phyloP scores from a whole-genome alignment of 1,284 basidiomycete species.

The Pascua sp. region DNA sequence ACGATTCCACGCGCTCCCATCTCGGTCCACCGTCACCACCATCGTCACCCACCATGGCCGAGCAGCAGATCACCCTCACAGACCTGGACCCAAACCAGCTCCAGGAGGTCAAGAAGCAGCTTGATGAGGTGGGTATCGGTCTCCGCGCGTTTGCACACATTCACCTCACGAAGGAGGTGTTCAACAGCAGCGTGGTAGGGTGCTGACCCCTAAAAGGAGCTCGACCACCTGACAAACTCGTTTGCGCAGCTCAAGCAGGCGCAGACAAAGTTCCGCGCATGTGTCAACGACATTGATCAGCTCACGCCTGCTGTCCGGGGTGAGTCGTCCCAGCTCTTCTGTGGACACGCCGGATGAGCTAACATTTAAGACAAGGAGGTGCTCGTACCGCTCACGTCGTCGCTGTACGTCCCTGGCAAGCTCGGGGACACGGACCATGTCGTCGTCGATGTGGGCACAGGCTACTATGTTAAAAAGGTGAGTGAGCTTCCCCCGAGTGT shows the following conservation, averaged over 20 bases:
- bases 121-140: constrained; percentile 67
- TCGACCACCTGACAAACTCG: constrained; percentile 85
- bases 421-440: constrained; percentile 79
- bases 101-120: constrained; percentile 76
- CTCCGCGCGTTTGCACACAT: not conserved
- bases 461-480: constrained; percentile 94
- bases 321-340: constrained; percentile 41
- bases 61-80: constrained; percentile 69
- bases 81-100: constrained; percentile 80
- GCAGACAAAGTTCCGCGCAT: constrained; percentile 85
- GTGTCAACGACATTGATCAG: constrained; percentile 74
- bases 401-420: constrained; percentile 90
- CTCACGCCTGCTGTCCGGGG: constrained; percentile 71
- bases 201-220: no score
- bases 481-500: constrained; percentile 19
- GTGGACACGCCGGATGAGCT: no score
- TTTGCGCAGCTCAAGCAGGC: constrained; percentile 90
- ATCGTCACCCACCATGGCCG: constrained; percentile 40
- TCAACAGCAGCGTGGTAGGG: no score
- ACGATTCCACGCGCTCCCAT: not conserved
- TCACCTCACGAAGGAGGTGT: no score
- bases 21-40: not conserved
- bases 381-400: constrained; percentile 88
- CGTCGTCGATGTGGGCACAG: constrained; percentile 92
- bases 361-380: constrained; percentile 81